These are phyloP conservation scores for Cymbopogon citratus DNA, from an alignment of 176 grass and related monocot genomes.

Conservation along the genomic window DNA sequence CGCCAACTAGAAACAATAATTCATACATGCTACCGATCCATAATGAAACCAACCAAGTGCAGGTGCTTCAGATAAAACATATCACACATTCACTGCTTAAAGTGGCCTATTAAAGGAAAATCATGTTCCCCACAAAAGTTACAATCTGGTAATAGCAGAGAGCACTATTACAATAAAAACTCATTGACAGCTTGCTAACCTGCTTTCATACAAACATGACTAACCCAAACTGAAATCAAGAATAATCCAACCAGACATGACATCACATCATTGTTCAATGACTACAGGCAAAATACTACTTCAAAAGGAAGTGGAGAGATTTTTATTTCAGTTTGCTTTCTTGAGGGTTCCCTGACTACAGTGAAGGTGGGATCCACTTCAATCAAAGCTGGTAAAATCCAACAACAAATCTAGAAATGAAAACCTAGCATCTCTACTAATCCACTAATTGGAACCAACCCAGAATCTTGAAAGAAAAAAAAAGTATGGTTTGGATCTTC, in stretches of 20 bases:
- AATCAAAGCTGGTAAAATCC: slow-evolving; percentile 21
- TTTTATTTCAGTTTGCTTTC: background rate
- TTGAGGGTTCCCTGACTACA: background rate
- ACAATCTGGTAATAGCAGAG: background rate
- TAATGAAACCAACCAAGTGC: background rate
- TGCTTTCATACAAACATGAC: background rate
- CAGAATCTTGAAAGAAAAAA: background rate
- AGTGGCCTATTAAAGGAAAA: background rate
- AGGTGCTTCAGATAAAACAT: background rate
- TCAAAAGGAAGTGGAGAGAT: background rate
- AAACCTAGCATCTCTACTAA: slow-evolving; percentile 2
- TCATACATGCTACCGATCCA: background rate
- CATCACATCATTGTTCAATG: background rate
- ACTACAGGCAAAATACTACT: background rate
- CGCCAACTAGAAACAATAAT: background rate
- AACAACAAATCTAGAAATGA: background rate
- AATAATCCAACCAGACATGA: background rate
- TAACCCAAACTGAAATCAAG: background rate
- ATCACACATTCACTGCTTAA: background rate
- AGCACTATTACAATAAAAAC: background rate
- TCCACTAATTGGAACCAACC: background rate
- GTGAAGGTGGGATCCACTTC: background rate
- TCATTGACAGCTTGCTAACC: background rate
- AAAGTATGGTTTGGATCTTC: background rate
- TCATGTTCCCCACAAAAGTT: background rate